phyloP scores from a whole-genome alignment of 1,139 yeast genomes.

The Geotrichum histeridarum region DNA sequence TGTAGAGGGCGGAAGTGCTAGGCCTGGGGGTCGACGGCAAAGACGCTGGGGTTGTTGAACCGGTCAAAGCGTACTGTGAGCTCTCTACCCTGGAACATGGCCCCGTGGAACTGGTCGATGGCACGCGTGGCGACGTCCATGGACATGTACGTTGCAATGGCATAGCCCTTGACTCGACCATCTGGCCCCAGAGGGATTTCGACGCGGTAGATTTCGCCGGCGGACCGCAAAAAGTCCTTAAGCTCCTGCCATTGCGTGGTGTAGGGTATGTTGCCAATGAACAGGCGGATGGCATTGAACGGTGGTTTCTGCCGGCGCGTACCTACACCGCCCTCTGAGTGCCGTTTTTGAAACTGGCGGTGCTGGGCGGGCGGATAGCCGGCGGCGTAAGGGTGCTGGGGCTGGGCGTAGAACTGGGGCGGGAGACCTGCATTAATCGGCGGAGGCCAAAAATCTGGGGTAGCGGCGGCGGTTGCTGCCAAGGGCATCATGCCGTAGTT shows the following conservation, averaged over 20 bases:
- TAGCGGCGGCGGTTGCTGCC: too few relatives aligned
- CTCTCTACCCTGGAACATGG: constrained; percentile 52
- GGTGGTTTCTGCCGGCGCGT: too few relatives aligned
- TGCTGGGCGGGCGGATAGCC: too few relatives aligned
- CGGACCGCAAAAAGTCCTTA: constrained; percentile 45
- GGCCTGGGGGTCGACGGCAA: too few relatives aligned
- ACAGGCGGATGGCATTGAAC: constrained; percentile 15
- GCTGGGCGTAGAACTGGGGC: too few relatives aligned
- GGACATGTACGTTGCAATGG: constrained; percentile 54
- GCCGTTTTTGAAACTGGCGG: too few relatives aligned
- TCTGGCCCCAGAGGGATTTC: constrained; percentile 47
- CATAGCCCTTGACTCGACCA: constrained; percentile 55
- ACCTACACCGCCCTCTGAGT: too few relatives aligned
- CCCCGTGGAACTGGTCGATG: constrained; percentile 48
- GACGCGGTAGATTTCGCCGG: constrained; percentile 47
- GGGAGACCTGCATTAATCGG: too few relatives aligned
- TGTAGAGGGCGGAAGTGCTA: too few relatives aligned
- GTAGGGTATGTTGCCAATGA: constrained; percentile 45
- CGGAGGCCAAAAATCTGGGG: too few relatives aligned
- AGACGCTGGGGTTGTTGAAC: constrained; percentile 20
- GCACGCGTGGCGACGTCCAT: constrained; percentile 48
- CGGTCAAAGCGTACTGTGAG: constrained; percentile 57
- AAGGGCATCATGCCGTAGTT: too few relatives aligned
- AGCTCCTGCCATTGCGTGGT: constrained; percentile 53
- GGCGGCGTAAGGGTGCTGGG: too few relatives aligned